Percentiles rank a stretch among this genome's conserved stretches.
Conservation (phyloP, 305 asterid species). For the Nicotiana rustica region DNA sequence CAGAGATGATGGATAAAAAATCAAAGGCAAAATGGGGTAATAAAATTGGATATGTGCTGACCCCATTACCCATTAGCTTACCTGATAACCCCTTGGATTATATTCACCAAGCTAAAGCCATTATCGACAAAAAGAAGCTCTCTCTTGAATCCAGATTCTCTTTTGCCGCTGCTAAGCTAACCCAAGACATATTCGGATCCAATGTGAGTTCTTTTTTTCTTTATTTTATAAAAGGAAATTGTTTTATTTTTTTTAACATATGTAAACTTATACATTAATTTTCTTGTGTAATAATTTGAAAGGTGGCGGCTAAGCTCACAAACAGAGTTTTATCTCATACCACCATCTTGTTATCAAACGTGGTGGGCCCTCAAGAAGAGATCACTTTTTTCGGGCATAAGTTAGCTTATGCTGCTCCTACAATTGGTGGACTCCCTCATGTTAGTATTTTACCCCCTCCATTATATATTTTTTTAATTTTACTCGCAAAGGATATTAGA, state of each 20-base stretch:
- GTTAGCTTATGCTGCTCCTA: constrained; percentile 55
- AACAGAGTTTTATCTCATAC: constrained; percentile 39
- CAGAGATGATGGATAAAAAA: constrained; percentile 41
- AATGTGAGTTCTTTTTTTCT: constrained; percentile 28
- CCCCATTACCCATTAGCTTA: constrained; percentile 39
- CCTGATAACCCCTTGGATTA: constrained; percentile 43
- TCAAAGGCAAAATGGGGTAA: constrained; percentile 50
- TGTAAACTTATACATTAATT: no score
- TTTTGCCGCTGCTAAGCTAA: constrained; percentile 1
- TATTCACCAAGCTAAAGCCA: constrained; percentile 41
- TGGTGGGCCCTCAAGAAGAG: constrained; percentile 67
- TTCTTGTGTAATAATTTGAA: not conserved
- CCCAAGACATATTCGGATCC: constrained; percentile 36
- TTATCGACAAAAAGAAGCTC: constrained; percentile 44
- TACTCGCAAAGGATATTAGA: no score
- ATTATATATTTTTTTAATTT: no score
- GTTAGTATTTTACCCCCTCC: constrained; percentile 41
- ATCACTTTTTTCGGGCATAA: constrained; percentile 57
- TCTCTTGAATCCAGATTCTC: constrained; percentile 44
- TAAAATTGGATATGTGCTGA: constrained; percentile 34
- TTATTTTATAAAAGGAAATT: no score
- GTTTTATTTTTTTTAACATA: no score
- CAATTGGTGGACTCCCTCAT: constrained; percentile 52
- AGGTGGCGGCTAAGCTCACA: constrained; percentile 42
- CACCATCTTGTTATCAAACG: constrained; percentile 54